Conservation (phyloP, 331 rosid species). For the Stylosanthes scabra region DNA sequence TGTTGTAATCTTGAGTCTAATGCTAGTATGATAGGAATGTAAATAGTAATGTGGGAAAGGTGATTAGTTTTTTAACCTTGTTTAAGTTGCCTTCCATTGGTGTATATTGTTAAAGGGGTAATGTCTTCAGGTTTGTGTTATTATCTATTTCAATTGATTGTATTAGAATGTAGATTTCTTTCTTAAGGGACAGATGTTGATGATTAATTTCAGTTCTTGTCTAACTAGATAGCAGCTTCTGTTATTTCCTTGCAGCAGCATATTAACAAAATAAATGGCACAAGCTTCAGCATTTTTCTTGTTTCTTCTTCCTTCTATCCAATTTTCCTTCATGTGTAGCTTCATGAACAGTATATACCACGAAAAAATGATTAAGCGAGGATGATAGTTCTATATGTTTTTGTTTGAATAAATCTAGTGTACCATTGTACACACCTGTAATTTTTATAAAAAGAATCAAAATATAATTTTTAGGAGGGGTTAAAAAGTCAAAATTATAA, state of each 20-base stretch:
- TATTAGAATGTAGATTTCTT: conserved; percentile 32
- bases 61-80: conserved; percentile 43
- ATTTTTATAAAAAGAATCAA: too few species aligned
- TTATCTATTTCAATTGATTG: conserved; percentile 36
- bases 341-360: neutral
- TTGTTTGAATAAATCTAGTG: too few species aligned
- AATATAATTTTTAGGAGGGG: too few species aligned
- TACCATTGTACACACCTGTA: too few species aligned
- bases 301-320: neutral
- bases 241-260: conserved; percentile 7
- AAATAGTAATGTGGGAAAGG: conserved; percentile 63
- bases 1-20: conserved; percentile 44
- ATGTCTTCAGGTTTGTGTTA: neutral
- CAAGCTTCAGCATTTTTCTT: neutral
- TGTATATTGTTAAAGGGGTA: conserved; percentile 65
- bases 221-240: conserved; percentile 7
- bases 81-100: conserved; percentile 45
- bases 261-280: neutral
- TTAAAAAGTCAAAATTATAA: too few species aligned
- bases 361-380: too few species aligned
- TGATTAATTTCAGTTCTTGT: conserved; percentile 28
- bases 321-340: neutral
- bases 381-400: too few species aligned
- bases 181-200: conserved; percentile 27
- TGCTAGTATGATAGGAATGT: conserved; percentile 49